phyloP scores from a whole-genome alignment of 225 moss, liverwort and hornwort genomes.

The Physcomitrium patens region DNA sequence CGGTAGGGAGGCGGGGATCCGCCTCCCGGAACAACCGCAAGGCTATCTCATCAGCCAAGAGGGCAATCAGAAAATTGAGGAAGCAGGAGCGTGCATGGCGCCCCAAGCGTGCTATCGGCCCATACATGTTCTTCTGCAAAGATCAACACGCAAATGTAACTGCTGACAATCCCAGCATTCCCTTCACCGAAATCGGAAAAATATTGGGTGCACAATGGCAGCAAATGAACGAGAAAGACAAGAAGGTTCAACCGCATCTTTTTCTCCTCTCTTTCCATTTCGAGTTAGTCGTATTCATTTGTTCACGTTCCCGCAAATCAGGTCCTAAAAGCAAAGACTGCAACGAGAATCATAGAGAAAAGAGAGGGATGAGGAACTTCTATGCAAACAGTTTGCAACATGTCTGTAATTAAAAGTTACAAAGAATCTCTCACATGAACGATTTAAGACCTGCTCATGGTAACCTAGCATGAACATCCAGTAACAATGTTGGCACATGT shows the following conservation, averaged over 20 bases:
- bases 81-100: conserved; percentile 43
- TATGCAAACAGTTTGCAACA: too few relatives aligned
- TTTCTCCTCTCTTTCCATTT: not conserved
- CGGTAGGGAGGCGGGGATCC: conserved; percentile 41
- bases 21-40: conserved; percentile 34
- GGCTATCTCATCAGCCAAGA: conserved; percentile 16
- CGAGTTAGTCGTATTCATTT: not conserved
- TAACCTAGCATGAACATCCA: not conserved
- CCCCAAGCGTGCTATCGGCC: conserved; percentile 72
- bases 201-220: conserved; percentile 83
- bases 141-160: conserved; percentile 68
- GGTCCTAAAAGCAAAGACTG: not conserved
- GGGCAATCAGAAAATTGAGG: conserved; percentile 23
- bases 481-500: not conserved
- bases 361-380: too few relatives aligned
- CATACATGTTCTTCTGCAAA: conserved; percentile 92
- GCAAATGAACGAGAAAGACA: conserved; percentile 73
- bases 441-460: not conserved
- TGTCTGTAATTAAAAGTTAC: too few relatives aligned
- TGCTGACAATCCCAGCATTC: conserved; percentile 65
- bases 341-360: not conserved
- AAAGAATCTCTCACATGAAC: too few relatives aligned
- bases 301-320: not conserved
- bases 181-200: conserved; percentile 75
- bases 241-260: conserved; percentile 44